phyloP scores from a whole-genome alignment of 345 rosid species.

The Passiflora organensis region DNA sequence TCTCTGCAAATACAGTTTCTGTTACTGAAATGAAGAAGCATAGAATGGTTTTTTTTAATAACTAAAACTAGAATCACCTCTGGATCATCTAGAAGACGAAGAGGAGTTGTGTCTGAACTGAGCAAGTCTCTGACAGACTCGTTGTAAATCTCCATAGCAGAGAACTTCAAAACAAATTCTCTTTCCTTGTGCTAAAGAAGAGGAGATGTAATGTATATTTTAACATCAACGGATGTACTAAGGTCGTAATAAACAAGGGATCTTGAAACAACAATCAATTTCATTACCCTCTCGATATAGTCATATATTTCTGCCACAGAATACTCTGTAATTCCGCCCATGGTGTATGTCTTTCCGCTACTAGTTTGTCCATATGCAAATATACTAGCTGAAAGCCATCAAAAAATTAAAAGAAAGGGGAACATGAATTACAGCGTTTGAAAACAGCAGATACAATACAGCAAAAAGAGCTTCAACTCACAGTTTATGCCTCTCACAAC shows the following conservation, averaged over 20 bases:
- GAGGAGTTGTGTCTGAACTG: constrained; percentile 58
- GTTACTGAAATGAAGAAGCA: constrained; percentile 16
- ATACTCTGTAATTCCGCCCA: constrained; percentile 78
- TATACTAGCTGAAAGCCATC: constrained; percentile 63
- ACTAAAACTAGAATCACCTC: constrained; percentile 53
- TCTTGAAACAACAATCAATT: neutral
- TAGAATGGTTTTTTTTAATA: constrained; percentile 8
- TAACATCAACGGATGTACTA: constrained; percentile 6
- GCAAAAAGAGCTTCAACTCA: constrained; percentile 18
- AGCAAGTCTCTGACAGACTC: constrained; percentile 94
- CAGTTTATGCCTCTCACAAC: constrained; percentile 82
- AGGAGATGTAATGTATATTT: neutral
- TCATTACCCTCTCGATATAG: constrained; percentile 59
- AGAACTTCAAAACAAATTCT: constrained; percentile 66
- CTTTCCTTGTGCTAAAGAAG: constrained; percentile 74
- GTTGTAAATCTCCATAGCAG: constrained; percentile 94
- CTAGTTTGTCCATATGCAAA: constrained; percentile 99
- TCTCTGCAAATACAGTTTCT: constrained; percentile 43
- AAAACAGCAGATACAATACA: constrained; percentile 3
- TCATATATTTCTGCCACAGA: constrained; percentile 76
- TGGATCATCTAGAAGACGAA: constrained; percentile 88
- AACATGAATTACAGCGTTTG: neutral
- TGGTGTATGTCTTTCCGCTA: constrained; percentile 92
- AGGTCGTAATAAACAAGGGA: neutral
- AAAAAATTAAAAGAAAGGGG: neutral